These are phyloP conservation scores for Verticillium zaregamsianum DNA, from an alignment of 2,329 filamentous ascomycete species.

Conservation along the genomic window DNA sequence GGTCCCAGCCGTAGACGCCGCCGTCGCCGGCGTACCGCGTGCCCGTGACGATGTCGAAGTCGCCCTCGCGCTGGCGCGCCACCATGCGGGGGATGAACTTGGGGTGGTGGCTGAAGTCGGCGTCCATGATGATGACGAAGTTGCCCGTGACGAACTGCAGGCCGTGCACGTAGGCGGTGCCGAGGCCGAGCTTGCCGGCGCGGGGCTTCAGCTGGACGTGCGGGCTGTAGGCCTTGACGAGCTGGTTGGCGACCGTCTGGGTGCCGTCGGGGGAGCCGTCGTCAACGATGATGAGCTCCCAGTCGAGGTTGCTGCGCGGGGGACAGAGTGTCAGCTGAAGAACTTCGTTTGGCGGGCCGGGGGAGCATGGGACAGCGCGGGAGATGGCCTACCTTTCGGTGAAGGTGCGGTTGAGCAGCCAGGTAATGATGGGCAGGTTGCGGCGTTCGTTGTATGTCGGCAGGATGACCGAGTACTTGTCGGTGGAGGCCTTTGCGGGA, in stretches of 20 bases:
- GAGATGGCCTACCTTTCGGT: slow-evolving; percentile 67
- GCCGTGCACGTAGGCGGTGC: slow-evolving; percentile 93
- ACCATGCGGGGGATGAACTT: slow-evolving; percentile 99
- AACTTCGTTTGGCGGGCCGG: not conserved
- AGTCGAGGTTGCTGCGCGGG: slow-evolving; percentile 73
- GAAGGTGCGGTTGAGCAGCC: slow-evolving; percentile 90
- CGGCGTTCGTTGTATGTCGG: slow-evolving; percentile 98
- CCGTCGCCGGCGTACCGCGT: slow-evolving; percentile 87
- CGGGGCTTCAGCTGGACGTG: slow-evolving; percentile 83
- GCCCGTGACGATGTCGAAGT: slow-evolving; percentile 96
- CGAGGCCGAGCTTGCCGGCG: slow-evolving; percentile 92
- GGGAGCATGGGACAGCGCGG: not conserved
- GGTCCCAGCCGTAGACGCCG: slow-evolving; percentile 94
- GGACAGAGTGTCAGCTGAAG: slow-evolving; percentile 2
- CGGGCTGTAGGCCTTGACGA: slow-evolving; percentile 77
- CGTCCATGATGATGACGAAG: slow-evolving; percentile 99
- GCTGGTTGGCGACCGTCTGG: slow-evolving; percentile 83
- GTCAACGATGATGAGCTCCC: slow-evolving; percentile 97
- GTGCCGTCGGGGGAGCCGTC: slow-evolving; percentile 97
- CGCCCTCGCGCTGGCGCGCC: slow-evolving; percentile 65
- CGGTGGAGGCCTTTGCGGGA: slow-evolving; percentile 33
- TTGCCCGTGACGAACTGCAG: slow-evolving; percentile 87
- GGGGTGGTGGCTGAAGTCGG: slow-evolving; percentile 97
- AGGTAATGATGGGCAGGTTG: slow-evolving; percentile 94
- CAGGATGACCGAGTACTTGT: slow-evolving; percentile 96